Base-by-base conservation (phyloP, 2,329 filamentous ascomycete species). In the Penicillium freii region DNA sequence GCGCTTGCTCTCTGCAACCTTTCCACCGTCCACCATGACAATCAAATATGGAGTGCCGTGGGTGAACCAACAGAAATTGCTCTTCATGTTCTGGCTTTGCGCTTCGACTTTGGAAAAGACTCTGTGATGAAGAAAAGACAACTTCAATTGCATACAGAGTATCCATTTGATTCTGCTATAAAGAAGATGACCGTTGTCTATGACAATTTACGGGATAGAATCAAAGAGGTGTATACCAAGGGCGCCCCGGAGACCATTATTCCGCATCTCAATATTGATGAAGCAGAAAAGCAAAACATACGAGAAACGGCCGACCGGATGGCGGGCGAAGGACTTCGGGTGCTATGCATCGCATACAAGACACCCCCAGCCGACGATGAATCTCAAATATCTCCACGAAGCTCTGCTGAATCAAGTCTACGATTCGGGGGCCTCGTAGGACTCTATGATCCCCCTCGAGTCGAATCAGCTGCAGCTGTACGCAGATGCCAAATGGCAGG, bases 31-130 rank as follows among this genome's bases (percentile, higher is more conserved):
- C 78, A 81, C 45, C 72, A 79, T 57, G 76, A 77, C 2, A 62
- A 59, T 15, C 19, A 45, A 17, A 10, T 57, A 7, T 87, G 84
- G 84, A 78, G 81, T 51, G 80, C 83, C 27, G 80, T 82, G 46
- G 85, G 84, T n/a, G 84, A 87, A 60, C 83, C 84, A 2, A 89
- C 86, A 3, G 86, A 89, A 64, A 86, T 88, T 57, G 86, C 86
- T 6, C 80, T 89, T 3, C 84, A 87, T 57, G 84, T 88, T 7
- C 86, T 89, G 63, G 83, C 84, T 2, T 79, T 82, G 65, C 82
- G 86, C 23, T 88, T 88, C 63, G 71, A 79, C 17, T 80, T 76
- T 56, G 77, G 77, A 21, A 80, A 79, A 58, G 75, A 72, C n/a
- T 64, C 69, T 3, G 70, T 81, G 4, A 65, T 86, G n/a, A 44